Evolutionary conservation across 306 rosid species (phyloP).

Genomic region (Fragaria vesca): DNA sequence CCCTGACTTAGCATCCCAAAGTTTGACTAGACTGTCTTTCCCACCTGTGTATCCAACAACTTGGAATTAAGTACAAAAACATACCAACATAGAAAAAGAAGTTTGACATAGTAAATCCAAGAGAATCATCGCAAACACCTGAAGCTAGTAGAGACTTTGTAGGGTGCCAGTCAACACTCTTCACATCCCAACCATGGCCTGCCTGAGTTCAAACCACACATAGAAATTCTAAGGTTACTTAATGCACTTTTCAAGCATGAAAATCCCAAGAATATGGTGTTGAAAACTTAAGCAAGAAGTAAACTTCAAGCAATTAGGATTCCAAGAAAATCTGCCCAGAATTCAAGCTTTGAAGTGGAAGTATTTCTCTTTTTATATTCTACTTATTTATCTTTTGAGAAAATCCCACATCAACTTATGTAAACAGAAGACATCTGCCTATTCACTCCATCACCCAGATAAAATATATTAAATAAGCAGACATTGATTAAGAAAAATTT

Average conservation of each 20-base stretch:
- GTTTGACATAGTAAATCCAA: conserved; percentile 23
- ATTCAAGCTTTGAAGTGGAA: background rate
- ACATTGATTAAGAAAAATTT: background rate
- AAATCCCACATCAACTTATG: background rate
- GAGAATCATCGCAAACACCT: conserved; percentile 48
- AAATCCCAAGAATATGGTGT: background rate
- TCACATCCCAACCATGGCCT: conserved; percentile 99
- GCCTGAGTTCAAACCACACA: conserved; percentile 88
- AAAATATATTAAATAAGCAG: background rate
- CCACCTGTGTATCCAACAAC: conserved; percentile 62
- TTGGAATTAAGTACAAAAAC: conserved; percentile 18
- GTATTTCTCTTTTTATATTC: background rate
- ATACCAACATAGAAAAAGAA: background rate
- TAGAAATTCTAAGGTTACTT: conserved; percentile 43
- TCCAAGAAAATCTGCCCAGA: background rate
- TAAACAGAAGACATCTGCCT: background rate
- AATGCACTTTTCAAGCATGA: conserved; percentile 20
- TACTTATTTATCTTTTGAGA: background rate
- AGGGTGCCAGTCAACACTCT: conserved; percentile 99
- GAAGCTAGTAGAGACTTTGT: conserved; percentile 90
- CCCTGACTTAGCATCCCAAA: conserved; percentile 94
- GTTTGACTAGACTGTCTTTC: conserved; percentile 94
- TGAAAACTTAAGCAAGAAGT: conserved; percentile 2
- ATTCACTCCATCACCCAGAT: background rate
- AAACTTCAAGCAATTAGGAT: conserved; percentile 11